Base-by-base conservation (phyloP, 768 basidiomycete genomes). In the Tulasnella sp. region DNA sequence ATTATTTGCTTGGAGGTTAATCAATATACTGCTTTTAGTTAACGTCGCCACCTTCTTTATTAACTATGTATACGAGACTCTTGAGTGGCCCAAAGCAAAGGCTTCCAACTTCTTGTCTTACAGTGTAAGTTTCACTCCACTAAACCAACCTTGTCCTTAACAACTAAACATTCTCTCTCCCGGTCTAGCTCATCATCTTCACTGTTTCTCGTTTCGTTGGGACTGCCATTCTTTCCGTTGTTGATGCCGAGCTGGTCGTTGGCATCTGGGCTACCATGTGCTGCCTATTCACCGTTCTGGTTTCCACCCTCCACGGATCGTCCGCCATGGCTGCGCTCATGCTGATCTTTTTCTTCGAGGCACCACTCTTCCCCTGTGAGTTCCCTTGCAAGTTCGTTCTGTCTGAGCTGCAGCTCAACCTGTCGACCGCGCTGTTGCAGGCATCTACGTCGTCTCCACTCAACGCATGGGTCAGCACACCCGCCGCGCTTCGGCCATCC, bases 51-150 rank as follows among this genome's bases (percentile, higher is more conserved):
- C 84, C 10, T 88, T 93, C 81, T 90, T 91, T 36, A 89, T 93
- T 81, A 93, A 93, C 86, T 93, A 88, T 84, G 87, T 93, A 77
- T 84, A 86, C n/a, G 92, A 91, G 81, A 82, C 91, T 81, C 88
- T 92, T 76, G 89, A 89, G 52, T 88, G 91, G 81, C 82, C 82
- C 75, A 85, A 88, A 46, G 84, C 91, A 5, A 84, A 85, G 80
- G 92, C 91, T 58, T 91, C 92, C 78, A 85, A 90, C 76, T 84
- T 93, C 77, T 92, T 92, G 82, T 93, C 92, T 10, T 91, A 91
- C 83, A 92, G 91, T 82, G 73, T 74, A n/a, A 40, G 73, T 90
- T n/a, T 93, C 82, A 87, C 93, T 84, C 91, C 91, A 21, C 92
- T 92, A 52, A 52, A 21, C n/a, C 52, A 52, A 21, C 52, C 24